These are phyloP conservation scores for Corymbia citriodora DNA, from an alignment of 441 rosid genomes.

Conservation along the genomic window DNA sequence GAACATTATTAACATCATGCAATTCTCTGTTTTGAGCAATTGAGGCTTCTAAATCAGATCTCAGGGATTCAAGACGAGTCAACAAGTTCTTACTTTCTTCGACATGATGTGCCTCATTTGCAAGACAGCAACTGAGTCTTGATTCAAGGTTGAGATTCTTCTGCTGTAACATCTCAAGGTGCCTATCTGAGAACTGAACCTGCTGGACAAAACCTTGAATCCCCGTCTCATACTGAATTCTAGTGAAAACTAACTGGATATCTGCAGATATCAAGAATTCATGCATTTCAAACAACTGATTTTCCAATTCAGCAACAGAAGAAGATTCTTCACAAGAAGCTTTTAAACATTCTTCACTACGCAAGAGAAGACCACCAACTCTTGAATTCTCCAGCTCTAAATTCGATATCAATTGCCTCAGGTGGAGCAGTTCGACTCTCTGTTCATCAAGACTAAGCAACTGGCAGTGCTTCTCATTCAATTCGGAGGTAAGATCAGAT, in stretches of 20 bases:
- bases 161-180: conserved; percentile 42
- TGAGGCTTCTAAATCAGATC: conserved; percentile 60
- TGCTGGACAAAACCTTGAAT: conserved; percentile 44
- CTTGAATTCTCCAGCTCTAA: conserved; percentile 63
- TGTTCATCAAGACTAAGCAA: conserved; percentile 46
- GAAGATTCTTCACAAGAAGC: conserved; percentile 33
- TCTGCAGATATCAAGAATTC: conserved; percentile 55
- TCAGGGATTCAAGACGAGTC: conserved; percentile 38
- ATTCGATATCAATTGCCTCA: conserved; percentile 50
- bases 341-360: conserved; percentile 40
- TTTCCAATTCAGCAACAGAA: conserved; percentile 44
- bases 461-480: conserved; percentile 45
- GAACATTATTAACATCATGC: conserved; percentile 29
- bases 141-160: conserved; percentile 48
- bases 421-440: conserved; percentile 50
- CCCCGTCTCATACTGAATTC: conserved; percentile 44
- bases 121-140: conserved; percentile 46
- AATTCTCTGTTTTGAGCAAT: conserved; percentile 45
- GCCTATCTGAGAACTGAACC: conserved; percentile 35
- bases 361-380: conserved; percentile 33
- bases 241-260: conserved; percentile 39
- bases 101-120: conserved; percentile 36
- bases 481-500: conserved; percentile 52
- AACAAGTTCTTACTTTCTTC: conserved; percentile 60
- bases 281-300: conserved; percentile 57